Evolutionary conservation across 2,329 filamentous ascomycete genomes (phyloP).

Genomic region (Rutstroemia sp.): DNA sequence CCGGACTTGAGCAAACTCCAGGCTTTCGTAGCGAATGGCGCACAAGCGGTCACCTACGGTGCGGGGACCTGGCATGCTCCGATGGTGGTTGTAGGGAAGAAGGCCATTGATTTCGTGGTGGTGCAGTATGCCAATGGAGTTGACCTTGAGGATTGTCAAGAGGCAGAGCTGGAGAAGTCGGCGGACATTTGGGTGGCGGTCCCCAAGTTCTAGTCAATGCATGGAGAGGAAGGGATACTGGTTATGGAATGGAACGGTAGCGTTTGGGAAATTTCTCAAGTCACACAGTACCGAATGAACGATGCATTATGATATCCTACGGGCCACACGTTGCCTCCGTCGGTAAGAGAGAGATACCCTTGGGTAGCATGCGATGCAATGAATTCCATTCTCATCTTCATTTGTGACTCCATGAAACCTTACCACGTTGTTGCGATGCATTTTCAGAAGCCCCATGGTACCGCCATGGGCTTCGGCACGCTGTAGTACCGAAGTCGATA

Average conservation of each 20-base stretch:
- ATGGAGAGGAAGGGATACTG: not conserved
- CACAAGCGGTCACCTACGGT: slow-evolving; percentile 85
- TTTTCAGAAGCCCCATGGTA: not conserved
- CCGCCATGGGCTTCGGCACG: not conserved
- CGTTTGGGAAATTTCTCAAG: not conserved
- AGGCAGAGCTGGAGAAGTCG: slow-evolving; percentile 41
- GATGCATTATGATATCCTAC: not conserved
- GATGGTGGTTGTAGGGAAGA: slow-evolving; percentile 76
- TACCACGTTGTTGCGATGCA: not conserved
- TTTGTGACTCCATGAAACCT: not conserved
- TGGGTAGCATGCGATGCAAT: not conserved
- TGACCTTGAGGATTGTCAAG: slow-evolving; percentile 78
- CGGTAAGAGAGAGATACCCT: not conserved
- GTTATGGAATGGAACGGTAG: slow-evolving; percentile 9
- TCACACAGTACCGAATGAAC: not conserved
- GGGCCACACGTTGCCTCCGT: not conserved
- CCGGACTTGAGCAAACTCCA: slow-evolving; percentile 65
- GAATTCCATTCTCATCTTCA: not conserved
- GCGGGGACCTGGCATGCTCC: slow-evolving; percentile 92
- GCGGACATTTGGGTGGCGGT: slow-evolving; percentile 17
- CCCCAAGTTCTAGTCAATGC: slow-evolving; percentile 6
- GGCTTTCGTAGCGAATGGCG: slow-evolving; percentile 71
- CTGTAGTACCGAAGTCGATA: slow-evolving; percentile 1
- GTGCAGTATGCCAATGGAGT: slow-evolving; percentile 84
- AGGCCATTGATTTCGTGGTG: slow-evolving; percentile 77